phyloP scores from a whole-genome alignment of 371 early-diverging fungal genomes.

The Mortierella sp. region DNA sequence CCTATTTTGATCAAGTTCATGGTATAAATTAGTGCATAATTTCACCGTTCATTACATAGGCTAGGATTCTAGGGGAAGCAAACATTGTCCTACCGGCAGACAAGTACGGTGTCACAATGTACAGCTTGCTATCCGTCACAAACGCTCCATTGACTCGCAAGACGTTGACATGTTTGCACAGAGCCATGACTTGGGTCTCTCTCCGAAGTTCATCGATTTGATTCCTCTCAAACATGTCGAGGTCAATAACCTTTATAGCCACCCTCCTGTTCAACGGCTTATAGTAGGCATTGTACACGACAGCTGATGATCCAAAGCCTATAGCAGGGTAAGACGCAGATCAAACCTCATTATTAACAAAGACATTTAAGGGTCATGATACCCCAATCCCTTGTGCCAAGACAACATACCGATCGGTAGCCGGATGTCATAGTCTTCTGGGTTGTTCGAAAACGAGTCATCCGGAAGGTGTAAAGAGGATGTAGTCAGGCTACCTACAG shows the following conservation, averaged over 20 bases:
- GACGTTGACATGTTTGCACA: constrained; percentile 89
- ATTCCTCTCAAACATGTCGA: constrained; percentile 93
- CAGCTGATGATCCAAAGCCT: constrained; percentile 93
- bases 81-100: constrained; percentile 72
- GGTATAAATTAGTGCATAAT: neutral
- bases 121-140: constrained; percentile 82
- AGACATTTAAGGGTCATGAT: neutral
- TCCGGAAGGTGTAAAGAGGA: constrained; percentile 24
- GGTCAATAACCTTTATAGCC: constrained; percentile 89
- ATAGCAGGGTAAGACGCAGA: constrained; percentile 4
- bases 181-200: constrained; percentile 89
- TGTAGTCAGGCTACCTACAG: constrained; percentile 29
- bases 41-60: neutral
- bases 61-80: too few species aligned
- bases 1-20: constrained; percentile 50
- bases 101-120: constrained; percentile 87
- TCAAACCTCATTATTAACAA: neutral
- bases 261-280: constrained; percentile 78
- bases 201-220: constrained; percentile 93
- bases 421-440: constrained; percentile 58
- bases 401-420: constrained; percentile 45
- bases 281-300: constrained; percentile 85
- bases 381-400: neutral
- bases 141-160: constrained; percentile 87
- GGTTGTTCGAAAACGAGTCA: constrained; percentile 53